Evolutionary conservation across 345 rosid species (phyloP), one percentile per base, ranked within the genome.

Genomic region (Gossypium australe): DNA sequence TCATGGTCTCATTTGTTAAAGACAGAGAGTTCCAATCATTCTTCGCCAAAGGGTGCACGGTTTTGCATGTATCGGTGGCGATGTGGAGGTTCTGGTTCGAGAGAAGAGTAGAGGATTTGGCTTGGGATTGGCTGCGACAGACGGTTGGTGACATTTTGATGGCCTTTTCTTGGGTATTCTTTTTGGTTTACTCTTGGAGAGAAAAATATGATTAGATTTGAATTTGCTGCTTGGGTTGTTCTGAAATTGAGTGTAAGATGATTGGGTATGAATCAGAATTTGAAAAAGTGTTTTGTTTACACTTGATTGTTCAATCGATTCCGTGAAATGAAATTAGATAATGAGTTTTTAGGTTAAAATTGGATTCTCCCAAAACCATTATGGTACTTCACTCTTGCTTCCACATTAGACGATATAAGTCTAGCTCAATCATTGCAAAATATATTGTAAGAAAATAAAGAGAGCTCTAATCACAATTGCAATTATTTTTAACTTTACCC

Each of bases 111-210:
- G 91, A 87, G 75, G 89, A 78, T 53, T 77, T 87, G 79, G 91
- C 93, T 62, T 87, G 85, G 86, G 96, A 87, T 78, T 89, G 86
- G 78, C 34, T 83, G 49, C 78, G 87, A 67, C 85, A 82, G 80
- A 87, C 89, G 9, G 85, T 86, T 60, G 90, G 90, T 51, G 93
- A 86, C 55, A 27, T 84, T 66, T 6, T 87, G 16, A 65, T 90
- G 81, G 87, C 83, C 10, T 78, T 86, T 41, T 90, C 96, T 9
- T 87, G 93, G 96, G 83, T 89, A 11, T 82, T 89, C 78, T 83
- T 90, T 58, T 85, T 90, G 18, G 87, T 83, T 51, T 90, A 68
- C 83, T 82, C 91, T 17, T 87, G 96, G 96, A 86, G 86, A 66
- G 96, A 90, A 75, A 90, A 86, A 84, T 87, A 90, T 75, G 93